Base-by-base conservation (phyloP, 1,284 basidiomycete genomes). In the Microbotryum silenes-acaulis region DNA sequence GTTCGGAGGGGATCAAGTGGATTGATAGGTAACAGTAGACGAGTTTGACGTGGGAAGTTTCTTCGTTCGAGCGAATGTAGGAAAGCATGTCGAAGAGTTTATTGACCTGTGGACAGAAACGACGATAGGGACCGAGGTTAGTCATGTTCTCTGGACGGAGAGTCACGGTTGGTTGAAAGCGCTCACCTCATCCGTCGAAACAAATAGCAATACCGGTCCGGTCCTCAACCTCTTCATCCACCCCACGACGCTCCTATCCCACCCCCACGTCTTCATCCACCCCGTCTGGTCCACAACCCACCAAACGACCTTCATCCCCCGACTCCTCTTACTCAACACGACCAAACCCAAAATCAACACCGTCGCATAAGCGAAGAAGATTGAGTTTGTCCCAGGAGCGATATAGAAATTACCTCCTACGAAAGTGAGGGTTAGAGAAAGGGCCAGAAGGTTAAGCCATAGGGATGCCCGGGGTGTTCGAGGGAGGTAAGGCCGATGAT, bases 51-150 rank as follows among this genome's bases (percentile, higher is more conserved):
- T 80, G 79, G 0, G 83, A 80, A 0, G 86, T 85, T 60, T 83
- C 82, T 73, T 88, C 86, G 69, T 85, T 86, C 62, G 77, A 76
- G 51, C 77, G 73, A 10, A 87, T 83, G 67, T 88, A 87, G 21
- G 81, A 72, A 45, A 86, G 78, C 78, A 84, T 83, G 55, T 81
- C 78, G 67, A 85, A 81, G 3, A 87, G 70, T 51, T 78, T 75
- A 67, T 85, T 81, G 63, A 87, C 83, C 84, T 85, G 53, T 2
- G 31, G 37, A 16, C 23, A 25, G 7, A 31, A 7, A 31, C 31
- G 31, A 31, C 31, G n/a, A n/a, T n/a, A 31, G 31, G 7, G 31
- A 9, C 31, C 31, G 8, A 31, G 31, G 8, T 31, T 2, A 31
- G 2, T 10, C 2, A 31, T 31, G 9, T 8, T 31, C 31, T 31